A percentile compares a stretch with the other conserved stretches of the same genome.
phyloP scores from a whole-genome alignment of 164 flowering plant genomes.

The Aristolochia fimbriata region DNA sequence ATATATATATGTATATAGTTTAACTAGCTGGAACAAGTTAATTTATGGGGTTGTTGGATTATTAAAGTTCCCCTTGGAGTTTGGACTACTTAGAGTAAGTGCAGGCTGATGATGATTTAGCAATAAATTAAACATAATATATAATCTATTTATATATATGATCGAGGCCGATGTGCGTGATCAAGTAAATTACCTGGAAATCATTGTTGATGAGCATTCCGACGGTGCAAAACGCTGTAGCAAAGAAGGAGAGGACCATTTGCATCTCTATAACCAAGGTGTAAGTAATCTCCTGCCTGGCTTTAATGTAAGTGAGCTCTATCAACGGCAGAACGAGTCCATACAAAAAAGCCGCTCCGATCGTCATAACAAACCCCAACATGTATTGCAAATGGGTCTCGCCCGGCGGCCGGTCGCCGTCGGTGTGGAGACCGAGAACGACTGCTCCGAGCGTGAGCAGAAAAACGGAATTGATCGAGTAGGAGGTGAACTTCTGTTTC shows the following conservation, averaged over 20 bases:
- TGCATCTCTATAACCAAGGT: conserved; percentile 46
- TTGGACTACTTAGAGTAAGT: too few species aligned
- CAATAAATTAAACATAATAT: too few species aligned
- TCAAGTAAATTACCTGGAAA: conserved; percentile 31
- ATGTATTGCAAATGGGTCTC: conserved; percentile 20
- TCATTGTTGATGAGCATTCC: conserved; percentile 49
- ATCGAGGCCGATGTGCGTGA: neutral
- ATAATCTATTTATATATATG: neutral
- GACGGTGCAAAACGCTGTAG: conserved; percentile 34
- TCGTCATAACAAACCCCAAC: conserved; percentile 35
- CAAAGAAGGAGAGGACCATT: conserved; percentile 26
- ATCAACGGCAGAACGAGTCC: conserved; percentile 39
- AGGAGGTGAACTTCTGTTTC: conserved; percentile 35
- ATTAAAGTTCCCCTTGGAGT: too few species aligned
- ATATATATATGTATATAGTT: too few species aligned
- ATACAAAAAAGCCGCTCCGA: conserved; percentile 38
- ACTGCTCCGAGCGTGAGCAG: conserved; percentile 35
- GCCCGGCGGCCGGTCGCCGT: conserved; percentile 23
- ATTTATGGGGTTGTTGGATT: too few species aligned
- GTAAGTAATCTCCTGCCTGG: conserved; percentile 24
- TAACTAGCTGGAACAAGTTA: too few species aligned
- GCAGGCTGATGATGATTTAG: too few species aligned
- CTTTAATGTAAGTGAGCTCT: conserved; percentile 38
- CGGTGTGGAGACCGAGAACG: conserved; percentile 30
- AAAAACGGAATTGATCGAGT: conserved; percentile 37